Base-by-base conservation (phyloP, 257 asterid species). In the Nicotiana paniculata region DNA sequence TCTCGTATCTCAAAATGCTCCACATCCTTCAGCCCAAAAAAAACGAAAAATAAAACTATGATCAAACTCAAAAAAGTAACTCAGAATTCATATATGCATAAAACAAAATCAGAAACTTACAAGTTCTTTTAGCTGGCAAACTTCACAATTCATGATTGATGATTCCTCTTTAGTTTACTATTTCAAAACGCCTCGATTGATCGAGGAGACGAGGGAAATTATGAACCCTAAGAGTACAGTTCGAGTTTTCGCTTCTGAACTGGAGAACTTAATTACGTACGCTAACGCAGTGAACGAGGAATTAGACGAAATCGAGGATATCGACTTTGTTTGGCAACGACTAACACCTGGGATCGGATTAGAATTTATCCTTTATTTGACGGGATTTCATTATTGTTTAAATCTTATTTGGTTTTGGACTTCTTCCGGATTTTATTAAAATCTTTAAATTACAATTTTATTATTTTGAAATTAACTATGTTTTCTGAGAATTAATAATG, bases 1-100 rank as follows among this genome's bases (percentile, higher is more conserved):
- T 96, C 98, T n/a, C 99, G 95, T 69, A 93, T 91, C 95, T 96
- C 95, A 77, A 94, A 92, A 91, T 93, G 97, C 90, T 96, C 98
- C 81, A 94, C 97, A 79, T 96, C 99, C 99, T 96, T 43, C 57
- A 51, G 26, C 48, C 5, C 11, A 11, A 3, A 85, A 85, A 81
- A 79, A 3, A 39, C 9, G 65, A 51, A 16, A 37, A 51, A 51
- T 75, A 1, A 51, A 8, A 51, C 7, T 16, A 72, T 16, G 18
- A 70, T 43, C 35, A 55, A 57, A 16, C 81, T 26, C 32, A 63
- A 18, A 26, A 30, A 61, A 15, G 51, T 1, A 53, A 70, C 58
- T 43, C 59, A 24, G 5, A 46, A n/a, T 35, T 72, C 59, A 72
- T 43, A 43, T 46, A 11, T 9, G 15, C 12, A 72, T 0, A 43